Conservation (phyloP, 768 basidiomycete genomes). For the Suillus subaureus region DNA sequence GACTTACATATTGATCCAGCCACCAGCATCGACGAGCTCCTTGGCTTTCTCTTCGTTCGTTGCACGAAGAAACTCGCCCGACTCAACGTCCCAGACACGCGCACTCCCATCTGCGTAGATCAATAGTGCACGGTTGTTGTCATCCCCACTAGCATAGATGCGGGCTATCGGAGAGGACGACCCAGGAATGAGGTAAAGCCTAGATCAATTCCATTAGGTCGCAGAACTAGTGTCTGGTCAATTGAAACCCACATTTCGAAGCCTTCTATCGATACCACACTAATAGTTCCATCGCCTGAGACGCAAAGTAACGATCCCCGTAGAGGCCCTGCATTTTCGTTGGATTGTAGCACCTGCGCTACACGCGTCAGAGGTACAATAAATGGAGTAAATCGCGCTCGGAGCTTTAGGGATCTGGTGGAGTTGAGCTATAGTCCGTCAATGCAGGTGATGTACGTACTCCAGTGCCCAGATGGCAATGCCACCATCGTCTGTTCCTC, state of each 20-base stretch:
- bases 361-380: constrained; percentile 62
- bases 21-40: constrained; percentile 69
- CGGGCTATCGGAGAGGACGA: constrained; percentile 64
- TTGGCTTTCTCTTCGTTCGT: constrained; percentile 76
- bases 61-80: constrained; percentile 83
- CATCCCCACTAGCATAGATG: constrained; percentile 56
- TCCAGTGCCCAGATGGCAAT: constrained; percentile 71
- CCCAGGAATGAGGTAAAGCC: constrained; percentile 82
- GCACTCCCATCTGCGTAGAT: constrained; percentile 77
- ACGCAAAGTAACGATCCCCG: constrained; percentile 72
- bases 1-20: constrained; percentile 74
- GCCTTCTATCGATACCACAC: constrained; percentile 71
- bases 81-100: constrained; percentile 85
- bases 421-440: constrained; percentile 7
- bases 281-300: constrained; percentile 80
- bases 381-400: constrained; percentile 76
- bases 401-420: constrained; percentile 60
- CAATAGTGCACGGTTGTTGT: constrained; percentile 67
- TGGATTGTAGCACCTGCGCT: constrained; percentile 49
- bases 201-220: constrained; percentile 30
- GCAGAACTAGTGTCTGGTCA: not conserved
- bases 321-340: constrained; percentile 56
- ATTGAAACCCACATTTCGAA: constrained; percentile 71
- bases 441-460: constrained; percentile 40
- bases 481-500: constrained; percentile 79